A percentile compares a stretch with the other conserved stretches of the same genome.
These are phyloP conservation scores for Penicillium olsonii DNA, from an alignment of 2,329 filamentous ascomycete species.

Conservation along the genomic window DNA sequence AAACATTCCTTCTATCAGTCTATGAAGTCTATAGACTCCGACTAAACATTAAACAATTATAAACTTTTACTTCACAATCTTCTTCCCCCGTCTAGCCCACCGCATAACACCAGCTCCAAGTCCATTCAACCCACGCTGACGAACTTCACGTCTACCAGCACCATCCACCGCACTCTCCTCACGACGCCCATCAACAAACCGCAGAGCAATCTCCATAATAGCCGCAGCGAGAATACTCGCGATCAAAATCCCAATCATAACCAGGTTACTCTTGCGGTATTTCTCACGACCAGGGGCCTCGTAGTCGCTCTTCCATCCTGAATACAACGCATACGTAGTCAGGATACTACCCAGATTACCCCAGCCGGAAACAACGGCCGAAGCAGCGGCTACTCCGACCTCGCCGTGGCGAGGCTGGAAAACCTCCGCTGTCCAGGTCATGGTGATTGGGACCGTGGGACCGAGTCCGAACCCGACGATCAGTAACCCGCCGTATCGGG, in stretches of 20 bases:
- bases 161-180: conserved; percentile 30
- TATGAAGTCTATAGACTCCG: not conserved
- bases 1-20: not conserved
- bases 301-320: conserved; percentile 78
- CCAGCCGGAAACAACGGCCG: conserved; percentile 80
- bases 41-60: not conserved
- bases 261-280: conserved; percentile 80
- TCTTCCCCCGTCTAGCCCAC: conserved; percentile 13
- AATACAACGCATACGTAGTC: conserved; percentile 87
- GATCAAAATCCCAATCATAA: conserved; percentile 83
- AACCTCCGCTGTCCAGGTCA: conserved; percentile 90
- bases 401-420: conserved; percentile 89
- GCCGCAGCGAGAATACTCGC: conserved; percentile 70
- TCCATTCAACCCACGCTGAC: conserved; percentile 40
- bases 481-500: conserved; percentile 82
- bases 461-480: conserved; percentile 89
- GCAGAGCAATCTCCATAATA: conserved; percentile 67
- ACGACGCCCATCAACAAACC: conserved; percentile 38
- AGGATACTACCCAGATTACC: conserved; percentile 84
- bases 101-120: conserved; percentile 25
- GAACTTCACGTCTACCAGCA: conserved; percentile 37
- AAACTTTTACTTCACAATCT: not conserved
- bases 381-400: conserved; percentile 83
- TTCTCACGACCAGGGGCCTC: conserved; percentile 63
- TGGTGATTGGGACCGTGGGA: conserved; percentile 87